Evolutionary conservation across 331 rosid species (phyloP), one percentile per base, ranked within the genome.

Genomic region (Malus hybrid): DNA sequence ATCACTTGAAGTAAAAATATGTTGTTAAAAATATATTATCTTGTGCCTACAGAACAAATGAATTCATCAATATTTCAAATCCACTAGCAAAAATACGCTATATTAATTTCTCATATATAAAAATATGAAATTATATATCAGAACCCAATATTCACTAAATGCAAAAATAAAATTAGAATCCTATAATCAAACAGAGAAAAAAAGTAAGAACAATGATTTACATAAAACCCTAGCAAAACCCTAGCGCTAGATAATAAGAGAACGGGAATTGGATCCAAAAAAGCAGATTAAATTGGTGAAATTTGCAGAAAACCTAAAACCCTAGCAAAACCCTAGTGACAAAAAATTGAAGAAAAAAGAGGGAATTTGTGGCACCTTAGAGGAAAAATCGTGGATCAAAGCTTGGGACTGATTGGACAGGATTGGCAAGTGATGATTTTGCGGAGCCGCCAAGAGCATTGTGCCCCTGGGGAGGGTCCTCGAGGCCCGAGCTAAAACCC

Each of bases 401-500:
- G 83, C 81, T 59, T 85, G 91, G 34, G 87, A 77, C 18, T 87
- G 88, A 76, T 76, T 87, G 65, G 86, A 71, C 24, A 84, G 73
- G 20, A 73, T 65, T 55, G 91, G 79, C 0, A 72, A 65, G 54
- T 77, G 85, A 46, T 82, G 73, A 39, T 75, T 83, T 2, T 79
- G 83, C 4, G 80, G 79, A 52, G 89, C 86, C 11, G 90, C 83
- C 76, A 81, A 72, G 69, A 89, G 89, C 69, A 11, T 36, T 69
- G 84, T 77, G 88, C 80, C 76, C 80, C 90, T 82, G 34, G 74
- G 52, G 76, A 85, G 19, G 71, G 67, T 71, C 60, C 89, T 85
- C 63, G 92, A 84, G 79, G 83, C 84, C 70, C 96, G 97, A 6
- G 87, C 87, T 50, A 92, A 77, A 70, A 89, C 86, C 93, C 85